Percentiles rank a stretch among this genome's conserved stretches.
These are phyloP conservation scores for Trametes sp. DNA, from an alignment of 1,284 basidiomycete species.

Conservation along the genomic window DNA sequence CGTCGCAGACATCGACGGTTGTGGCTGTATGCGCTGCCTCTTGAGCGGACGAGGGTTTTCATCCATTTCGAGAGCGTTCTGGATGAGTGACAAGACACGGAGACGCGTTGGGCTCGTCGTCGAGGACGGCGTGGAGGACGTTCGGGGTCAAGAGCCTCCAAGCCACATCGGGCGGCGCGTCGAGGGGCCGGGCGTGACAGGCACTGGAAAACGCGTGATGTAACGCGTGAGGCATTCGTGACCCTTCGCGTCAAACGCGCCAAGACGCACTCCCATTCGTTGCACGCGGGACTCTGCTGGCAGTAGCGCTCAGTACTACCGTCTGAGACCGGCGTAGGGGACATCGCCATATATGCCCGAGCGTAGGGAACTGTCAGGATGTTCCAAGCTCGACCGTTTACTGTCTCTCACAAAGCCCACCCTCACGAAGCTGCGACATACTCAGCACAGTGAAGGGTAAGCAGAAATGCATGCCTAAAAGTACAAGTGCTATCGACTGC, in stretches of 20 bases:
- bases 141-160: slow-evolving; percentile 5
- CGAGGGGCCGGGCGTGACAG: slow-evolving; percentile 8
- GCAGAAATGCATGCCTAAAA: slow-evolving; percentile 3
- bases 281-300: not conserved
- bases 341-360: too few relatives aligned
- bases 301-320: not conserved
- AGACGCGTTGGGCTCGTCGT: not conserved
- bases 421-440: too few relatives aligned
- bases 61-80: slow-evolving; percentile 9
- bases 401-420: too few relatives aligned
- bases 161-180: slow-evolving; percentile 11
- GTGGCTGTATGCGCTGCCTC: slow-evolving; percentile 33
- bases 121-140: slow-evolving; percentile 4
- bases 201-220: slow-evolving; percentile 10
- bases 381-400: too few relatives aligned
- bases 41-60: slow-evolving; percentile 37
- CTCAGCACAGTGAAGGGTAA: not conserved
- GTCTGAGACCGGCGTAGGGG: too few relatives aligned
- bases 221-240: slow-evolving; percentile 5
- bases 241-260: not conserved
- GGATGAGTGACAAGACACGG: not conserved
- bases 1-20: not conserved
- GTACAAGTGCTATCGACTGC: slow-evolving; percentile 8
- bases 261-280: not conserved
- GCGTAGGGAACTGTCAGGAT: too few relatives aligned